These are phyloP conservation scores for Xylaria sp. DNA, from an alignment of 2,329 filamentous ascomycete species.

Conservation along the genomic window DNA sequence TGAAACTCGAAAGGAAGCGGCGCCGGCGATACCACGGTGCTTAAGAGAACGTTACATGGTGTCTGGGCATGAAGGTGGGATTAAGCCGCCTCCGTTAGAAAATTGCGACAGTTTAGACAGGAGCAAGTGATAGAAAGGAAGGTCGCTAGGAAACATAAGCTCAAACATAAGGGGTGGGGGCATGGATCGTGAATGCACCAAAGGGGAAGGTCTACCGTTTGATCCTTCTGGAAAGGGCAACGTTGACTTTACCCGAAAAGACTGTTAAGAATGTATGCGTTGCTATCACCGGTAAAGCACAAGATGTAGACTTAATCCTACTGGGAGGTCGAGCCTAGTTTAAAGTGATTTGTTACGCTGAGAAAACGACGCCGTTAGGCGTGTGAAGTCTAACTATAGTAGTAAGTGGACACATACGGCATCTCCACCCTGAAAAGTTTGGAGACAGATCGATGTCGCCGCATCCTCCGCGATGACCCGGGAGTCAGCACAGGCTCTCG, in stretches of 20 bases:
- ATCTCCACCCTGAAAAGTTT: slow-evolving; percentile 11
- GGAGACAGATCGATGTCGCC: slow-evolving; percentile 8
- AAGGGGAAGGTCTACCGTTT: slow-evolving; percentile 17
- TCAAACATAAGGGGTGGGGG: slow-evolving; percentile 7
- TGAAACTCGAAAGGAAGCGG: slow-evolving; percentile 15
- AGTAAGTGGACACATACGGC: slow-evolving; percentile 10
- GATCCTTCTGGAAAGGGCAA: slow-evolving; percentile 13
- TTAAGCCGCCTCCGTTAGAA: slow-evolving; percentile 14
- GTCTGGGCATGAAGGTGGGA: slow-evolving; percentile 11
- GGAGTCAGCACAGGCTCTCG: slow-evolving; percentile 10
- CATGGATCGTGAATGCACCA: slow-evolving; percentile 15
- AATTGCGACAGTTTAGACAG: slow-evolving; percentile 13
- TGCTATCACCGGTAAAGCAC: background rate
- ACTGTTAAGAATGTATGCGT: slow-evolving; percentile 5
- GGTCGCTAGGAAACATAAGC: slow-evolving; percentile 13
- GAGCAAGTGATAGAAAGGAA: slow-evolving; percentile 16
- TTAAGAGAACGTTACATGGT: slow-evolving; percentile 16
- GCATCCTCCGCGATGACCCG: slow-evolving; percentile 10
- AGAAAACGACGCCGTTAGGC: background rate
- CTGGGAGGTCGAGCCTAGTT: slow-evolving; percentile 5
- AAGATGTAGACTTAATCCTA: slow-evolving; percentile 7
- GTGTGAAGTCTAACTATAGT: slow-evolving; percentile 9
- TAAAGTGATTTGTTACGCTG: background rate
- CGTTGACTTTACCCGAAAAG: slow-evolving; percentile 13
- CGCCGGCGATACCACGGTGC: slow-evolving; percentile 12